Base-by-base conservation (phyloP, 2,329 filamentous ascomycete species). In the Rutstroemia sp. region DNA sequence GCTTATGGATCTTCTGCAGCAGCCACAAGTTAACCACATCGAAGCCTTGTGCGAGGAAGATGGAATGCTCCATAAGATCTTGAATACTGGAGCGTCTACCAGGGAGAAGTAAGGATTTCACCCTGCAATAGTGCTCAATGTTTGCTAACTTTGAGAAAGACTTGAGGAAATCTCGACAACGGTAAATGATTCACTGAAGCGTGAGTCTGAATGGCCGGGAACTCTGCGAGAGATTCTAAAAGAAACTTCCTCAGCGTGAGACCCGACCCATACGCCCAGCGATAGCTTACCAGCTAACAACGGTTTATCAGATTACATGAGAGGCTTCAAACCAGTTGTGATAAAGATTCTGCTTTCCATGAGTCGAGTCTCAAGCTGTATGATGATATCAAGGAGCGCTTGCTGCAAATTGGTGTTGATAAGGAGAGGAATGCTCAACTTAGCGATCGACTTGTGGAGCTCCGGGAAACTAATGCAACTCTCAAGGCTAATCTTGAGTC, bases 71-170 rank as follows among this genome's bases (percentile, higher is more conserved):
- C 49, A 56, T 3, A 61, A 51, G 10, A 54, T 68, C 14, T 25
- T 65, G 4, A 48, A 47, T 10, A 59, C 53, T 17, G 57, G 51
- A 19, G 56, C 49, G 27, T 19, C 21, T 38, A 62, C 57, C 30
- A 70, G 55, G 64, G 61, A 19, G 63, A 69, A 60, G 71, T 70
- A 44, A 66, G 66, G 17, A 51, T 63, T 16, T 53, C 61, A n/a
- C 57, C 66, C 64, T 44, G 16, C 27, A 23, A 21, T 46, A 5
- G 17, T 27, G 9, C 12, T 34, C 0, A 41, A 7, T 10, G n/a
- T 6, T 23, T 12, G 38, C 59, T 64, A 45, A 63, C 17, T 41
- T 5, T 42, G 19, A 25, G 16, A 3, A 21, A 68, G 67, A 39
- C 46, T 69, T 39, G 61, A 66, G 5, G 56, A 61, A 48, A 37